Conservation (phyloP, 2,329 filamentous ascomycete species). For the Aspergillus sergii region DNA sequence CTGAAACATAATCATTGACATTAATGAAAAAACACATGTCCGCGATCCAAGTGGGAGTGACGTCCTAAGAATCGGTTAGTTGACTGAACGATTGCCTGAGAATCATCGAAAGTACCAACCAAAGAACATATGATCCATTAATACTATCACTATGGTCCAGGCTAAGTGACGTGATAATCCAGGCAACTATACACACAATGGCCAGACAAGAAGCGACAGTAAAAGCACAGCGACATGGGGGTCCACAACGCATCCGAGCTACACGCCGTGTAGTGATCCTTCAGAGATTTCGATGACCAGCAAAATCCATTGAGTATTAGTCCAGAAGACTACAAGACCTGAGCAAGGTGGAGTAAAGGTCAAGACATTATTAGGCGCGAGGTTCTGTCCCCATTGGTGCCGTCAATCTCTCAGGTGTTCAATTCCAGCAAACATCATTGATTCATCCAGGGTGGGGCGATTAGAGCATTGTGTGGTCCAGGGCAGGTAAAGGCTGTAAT, state of each 20-base stretch:
- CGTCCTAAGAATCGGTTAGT: conserved; percentile 8
- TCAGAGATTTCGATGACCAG: not conserved
- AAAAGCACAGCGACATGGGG: conserved; percentile 7
- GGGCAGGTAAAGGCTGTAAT: not conserved
- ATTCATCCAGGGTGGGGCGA: not conserved
- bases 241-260: conserved; percentile 7
- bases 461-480: not conserved
- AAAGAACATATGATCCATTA: conserved; percentile 1
- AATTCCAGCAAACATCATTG: not conserved
- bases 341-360: not conserved
- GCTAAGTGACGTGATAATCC: conserved; percentile 8
- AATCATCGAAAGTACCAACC: conserved; percentile 13
- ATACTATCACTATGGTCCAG: conserved; percentile 11
- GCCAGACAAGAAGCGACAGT: conserved; percentile 5
- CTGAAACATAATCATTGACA: conserved; percentile 15
- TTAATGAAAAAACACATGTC: conserved; percentile 22
- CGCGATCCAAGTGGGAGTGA: conserved; percentile 16
- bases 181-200: conserved; percentile 6
- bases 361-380: not conserved
- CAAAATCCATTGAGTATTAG: conserved; percentile 2
- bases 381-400: not conserved
- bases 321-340: conserved; percentile 6
- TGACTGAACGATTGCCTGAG: not conserved
- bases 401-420: not conserved
- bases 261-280: conserved; percentile 4